A percentile compares a stretch with the other conserved stretches of the same genome.
phyloP scores from a whole-genome alignment of 2,329 filamentous ascomycete genomes.

The Ceratocystis diversiconidia region DNA sequence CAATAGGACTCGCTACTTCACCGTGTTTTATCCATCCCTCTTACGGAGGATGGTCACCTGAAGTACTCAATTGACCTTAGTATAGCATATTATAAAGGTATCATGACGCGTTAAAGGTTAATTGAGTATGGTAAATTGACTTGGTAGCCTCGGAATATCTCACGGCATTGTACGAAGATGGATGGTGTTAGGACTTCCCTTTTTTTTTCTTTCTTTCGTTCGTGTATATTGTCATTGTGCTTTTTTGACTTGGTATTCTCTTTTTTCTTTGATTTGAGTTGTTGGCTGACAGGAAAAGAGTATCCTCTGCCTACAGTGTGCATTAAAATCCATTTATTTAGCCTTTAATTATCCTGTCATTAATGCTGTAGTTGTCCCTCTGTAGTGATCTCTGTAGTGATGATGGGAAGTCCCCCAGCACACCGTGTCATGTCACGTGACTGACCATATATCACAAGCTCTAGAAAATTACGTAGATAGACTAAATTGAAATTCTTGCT shows the following conservation, averaged over 20 bases:
- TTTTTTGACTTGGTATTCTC: not conserved
- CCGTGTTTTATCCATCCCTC: slow-evolving; percentile 42
- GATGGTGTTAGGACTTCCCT: not conserved
- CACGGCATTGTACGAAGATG: too few relatives aligned
- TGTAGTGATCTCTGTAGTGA: not conserved
- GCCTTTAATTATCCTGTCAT: not conserved
- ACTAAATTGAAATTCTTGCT: not conserved
- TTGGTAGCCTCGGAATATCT: too few relatives aligned
- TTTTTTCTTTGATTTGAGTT: not conserved
- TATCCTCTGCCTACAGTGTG: not conserved
- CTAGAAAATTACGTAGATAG: too few relatives aligned
- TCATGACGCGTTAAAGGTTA: slow-evolving; percentile 36
- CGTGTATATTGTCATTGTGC: slow-evolving; percentile 2
- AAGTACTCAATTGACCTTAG: slow-evolving; percentile 57
- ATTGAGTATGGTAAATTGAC: too few relatives aligned
- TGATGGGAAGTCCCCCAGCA: too few relatives aligned
- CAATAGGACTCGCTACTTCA: slow-evolving; percentile 24
- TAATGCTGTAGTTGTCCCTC: not conserved
- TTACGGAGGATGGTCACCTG: slow-evolving; percentile 60
- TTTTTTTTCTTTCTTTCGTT: not conserved
- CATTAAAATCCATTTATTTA: not conserved
- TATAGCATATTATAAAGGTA: slow-evolving; percentile 50
- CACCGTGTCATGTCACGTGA: not conserved
- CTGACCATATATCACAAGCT: not conserved
- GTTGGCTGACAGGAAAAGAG: not conserved